A percentile compares a stretch with the other conserved stretches of the same genome.
These are phyloP conservation scores for Monilinia laxa DNA, from an alignment of 2,329 filamentous ascomycete species.

Conservation along the genomic window DNA sequence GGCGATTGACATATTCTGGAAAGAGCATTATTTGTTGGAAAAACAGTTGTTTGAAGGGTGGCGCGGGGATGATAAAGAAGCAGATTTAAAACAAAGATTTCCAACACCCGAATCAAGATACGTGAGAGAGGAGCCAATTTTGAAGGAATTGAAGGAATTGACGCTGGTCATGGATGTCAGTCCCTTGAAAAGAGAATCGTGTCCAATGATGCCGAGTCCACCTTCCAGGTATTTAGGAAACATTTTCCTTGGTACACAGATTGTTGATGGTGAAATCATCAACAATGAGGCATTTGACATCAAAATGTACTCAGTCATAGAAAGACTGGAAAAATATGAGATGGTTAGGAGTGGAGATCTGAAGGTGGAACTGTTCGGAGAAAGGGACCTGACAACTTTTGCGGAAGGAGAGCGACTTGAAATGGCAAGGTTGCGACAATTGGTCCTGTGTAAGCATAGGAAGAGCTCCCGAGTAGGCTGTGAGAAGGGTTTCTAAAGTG, in stretches of 20 bases:
- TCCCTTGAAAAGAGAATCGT: no score
- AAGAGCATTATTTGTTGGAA: constrained; percentile 9
- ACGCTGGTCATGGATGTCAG: neutral
- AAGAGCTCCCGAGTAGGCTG: no score
- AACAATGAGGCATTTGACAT: neutral
- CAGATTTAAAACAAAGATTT: neutral
- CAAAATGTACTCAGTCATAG: neutral
- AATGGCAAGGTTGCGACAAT: neutral
- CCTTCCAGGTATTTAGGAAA: neutral
- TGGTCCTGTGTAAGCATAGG: neutral
- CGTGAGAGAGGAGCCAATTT: constrained; percentile 7
- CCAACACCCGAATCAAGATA: neutral
- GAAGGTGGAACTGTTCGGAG: neutral
- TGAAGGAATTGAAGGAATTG: constrained; percentile 13
- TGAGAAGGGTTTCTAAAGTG: neutral
- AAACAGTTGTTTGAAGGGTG: constrained; percentile 19
- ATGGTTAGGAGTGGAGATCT: neutral
- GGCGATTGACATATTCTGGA: neutral
- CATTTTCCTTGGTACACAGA: no score
- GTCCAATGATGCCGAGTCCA: neutral
- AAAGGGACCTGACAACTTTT: neutral
- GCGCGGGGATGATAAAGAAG: neutral
- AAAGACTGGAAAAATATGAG: neutral
- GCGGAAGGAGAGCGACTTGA: neutral
- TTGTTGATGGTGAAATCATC: neutral